phyloP scores from a whole-genome alignment of 495 filamentous ascomycete genomes.

The Astrothelium subdiscretum region DNA sequence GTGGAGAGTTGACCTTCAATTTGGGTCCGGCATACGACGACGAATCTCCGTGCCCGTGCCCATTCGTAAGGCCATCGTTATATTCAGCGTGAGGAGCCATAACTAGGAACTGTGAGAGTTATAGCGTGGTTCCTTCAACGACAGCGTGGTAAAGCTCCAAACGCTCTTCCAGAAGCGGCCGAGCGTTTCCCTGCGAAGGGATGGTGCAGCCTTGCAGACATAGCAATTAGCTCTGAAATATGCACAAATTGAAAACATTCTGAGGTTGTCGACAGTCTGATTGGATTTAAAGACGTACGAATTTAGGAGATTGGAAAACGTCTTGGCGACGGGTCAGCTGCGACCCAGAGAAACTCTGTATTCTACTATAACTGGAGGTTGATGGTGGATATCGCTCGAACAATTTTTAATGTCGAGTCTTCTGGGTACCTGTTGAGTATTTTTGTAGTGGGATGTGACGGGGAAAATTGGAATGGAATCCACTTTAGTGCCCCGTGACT shows the following conservation, averaged over 20 bases:
- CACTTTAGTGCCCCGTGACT: neutral
- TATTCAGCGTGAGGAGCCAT: constrained; percentile 94
- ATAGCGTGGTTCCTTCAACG: constrained; percentile 37
- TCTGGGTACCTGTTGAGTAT: neutral
- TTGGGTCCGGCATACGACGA: constrained; percentile 32
- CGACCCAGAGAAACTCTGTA: neutral
- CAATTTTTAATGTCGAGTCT: too few relatives aligned
- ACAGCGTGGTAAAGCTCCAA: constrained; percentile 55
- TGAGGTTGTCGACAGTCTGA: neutral
- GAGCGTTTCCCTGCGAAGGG: constrained; percentile 96
- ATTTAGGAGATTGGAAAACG: constrained; percentile 85
- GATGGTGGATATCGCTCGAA: neutral
- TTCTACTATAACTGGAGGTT: neutral
- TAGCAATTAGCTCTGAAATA: constrained; percentile 5
- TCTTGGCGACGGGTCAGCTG: constrained; percentile 42
- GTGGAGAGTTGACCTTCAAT: constrained; percentile 83
- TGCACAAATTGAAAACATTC: neutral
- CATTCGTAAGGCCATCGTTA: constrained; percentile 61
- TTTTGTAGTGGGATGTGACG: neutral
- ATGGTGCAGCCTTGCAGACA: constrained; percentile 60
- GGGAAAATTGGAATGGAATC: neutral
- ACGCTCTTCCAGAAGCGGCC: constrained; percentile 75
- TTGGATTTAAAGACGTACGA: constrained; percentile 45
- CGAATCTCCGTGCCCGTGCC: constrained; percentile 39
- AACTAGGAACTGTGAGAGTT: constrained; percentile 19